These are phyloP conservation scores for Kwoniella bestiolae DNA, from an alignment of 768 basidiomycete genomes.

Conservation along the genomic window DNA sequence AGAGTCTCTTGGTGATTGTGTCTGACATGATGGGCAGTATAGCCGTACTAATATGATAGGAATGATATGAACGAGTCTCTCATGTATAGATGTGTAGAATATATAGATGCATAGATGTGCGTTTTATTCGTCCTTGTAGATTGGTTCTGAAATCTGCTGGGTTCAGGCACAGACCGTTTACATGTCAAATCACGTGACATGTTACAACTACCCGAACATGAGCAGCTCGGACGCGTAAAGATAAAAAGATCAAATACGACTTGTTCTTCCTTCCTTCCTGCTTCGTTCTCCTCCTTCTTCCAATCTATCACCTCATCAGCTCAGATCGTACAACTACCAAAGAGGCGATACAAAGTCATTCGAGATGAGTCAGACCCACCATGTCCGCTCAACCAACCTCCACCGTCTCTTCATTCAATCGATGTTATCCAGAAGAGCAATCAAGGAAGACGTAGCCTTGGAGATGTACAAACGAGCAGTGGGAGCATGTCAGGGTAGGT, in stretches of 20 bases:
- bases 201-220: background rate
- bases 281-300: too few species aligned
- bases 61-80: too few species aligned
- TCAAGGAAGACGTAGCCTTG: slow-evolving; percentile 39
- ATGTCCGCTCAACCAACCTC: slow-evolving; percentile 34
- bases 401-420: slow-evolving; percentile 50
- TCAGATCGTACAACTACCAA: background rate
- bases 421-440: slow-evolving; percentile 43
- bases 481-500: slow-evolving; percentile 41
- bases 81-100: too few species aligned
- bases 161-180: background rate
- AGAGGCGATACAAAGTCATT: background rate
- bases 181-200: background rate
- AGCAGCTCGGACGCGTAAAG: slow-evolving; percentile 7
- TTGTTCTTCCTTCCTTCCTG: background rate
- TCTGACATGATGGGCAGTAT: slow-evolving; percentile 10
- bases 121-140: too few species aligned
- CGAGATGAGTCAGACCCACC: slow-evolving; percentile 16
- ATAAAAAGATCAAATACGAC: background rate
- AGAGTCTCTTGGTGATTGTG: slow-evolving; percentile 42
- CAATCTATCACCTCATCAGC: background rate
- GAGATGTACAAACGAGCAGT: slow-evolving; percentile 51
- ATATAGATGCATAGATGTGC: too few species aligned
- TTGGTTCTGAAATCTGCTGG: background rate
- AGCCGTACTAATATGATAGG: too few species aligned